phyloP scores from a whole-genome alignment of 2,329 filamentous ascomycete genomes.

The Daldinia sp. region DNA sequence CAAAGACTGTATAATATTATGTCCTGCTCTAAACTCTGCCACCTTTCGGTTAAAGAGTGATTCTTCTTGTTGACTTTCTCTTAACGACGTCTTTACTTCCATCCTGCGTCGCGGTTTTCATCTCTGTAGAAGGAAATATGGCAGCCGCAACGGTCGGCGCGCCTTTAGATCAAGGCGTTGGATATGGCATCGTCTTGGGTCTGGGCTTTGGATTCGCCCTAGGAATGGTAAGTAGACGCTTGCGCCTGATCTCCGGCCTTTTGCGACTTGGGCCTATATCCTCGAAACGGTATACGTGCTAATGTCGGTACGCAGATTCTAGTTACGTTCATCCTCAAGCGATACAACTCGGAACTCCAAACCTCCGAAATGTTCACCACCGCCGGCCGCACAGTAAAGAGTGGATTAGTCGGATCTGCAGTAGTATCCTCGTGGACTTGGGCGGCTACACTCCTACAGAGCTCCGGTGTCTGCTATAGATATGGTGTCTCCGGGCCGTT shows the following conservation, averaged over 20 bases:
- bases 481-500: conserved; percentile 72
- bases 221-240: conserved; percentile 61
- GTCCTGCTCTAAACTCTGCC: background rate
- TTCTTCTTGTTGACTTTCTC: conserved; percentile 1
- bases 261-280: background rate
- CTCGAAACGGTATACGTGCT: conserved; percentile 1
- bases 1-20: conserved; percentile 22
- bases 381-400: conserved; percentile 87
- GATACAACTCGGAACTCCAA: conserved; percentile 72
- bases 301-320: conserved; percentile 55
- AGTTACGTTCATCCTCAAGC: conserved; percentile 74
- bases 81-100: background rate
- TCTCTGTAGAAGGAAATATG: conserved; percentile 38
- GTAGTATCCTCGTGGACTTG: conserved; percentile 96
- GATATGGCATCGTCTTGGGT: conserved; percentile 81
- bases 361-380: conserved; percentile 95
- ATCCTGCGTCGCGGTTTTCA: conserved; percentile 13
- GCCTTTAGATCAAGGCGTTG: conserved; percentile 67
- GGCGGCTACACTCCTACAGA: conserved; percentile 84
- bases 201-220: conserved; percentile 78
- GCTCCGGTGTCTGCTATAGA: conserved; percentile 80
- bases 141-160: conserved; percentile 36
- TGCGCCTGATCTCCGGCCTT: background rate
- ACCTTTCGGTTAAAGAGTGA: background rate
- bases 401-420: conserved; percentile 84